These are phyloP conservation scores for Trichophaea hybrida DNA, from an alignment of 2,329 filamentous ascomycete genomes.

Conservation along the genomic window DNA sequence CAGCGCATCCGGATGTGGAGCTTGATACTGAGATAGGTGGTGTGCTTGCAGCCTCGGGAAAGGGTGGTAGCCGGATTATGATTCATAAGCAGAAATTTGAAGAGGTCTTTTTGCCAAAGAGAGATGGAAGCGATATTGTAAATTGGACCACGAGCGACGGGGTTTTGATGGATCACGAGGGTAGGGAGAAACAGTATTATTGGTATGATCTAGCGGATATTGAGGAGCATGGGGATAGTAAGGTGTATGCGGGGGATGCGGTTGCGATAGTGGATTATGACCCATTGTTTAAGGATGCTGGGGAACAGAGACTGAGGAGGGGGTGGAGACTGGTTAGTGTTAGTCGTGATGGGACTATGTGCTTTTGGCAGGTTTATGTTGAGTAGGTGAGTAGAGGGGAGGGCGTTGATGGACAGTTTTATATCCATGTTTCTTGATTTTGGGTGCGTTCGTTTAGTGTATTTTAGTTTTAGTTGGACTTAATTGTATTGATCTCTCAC, in stretches of 20 bases:
- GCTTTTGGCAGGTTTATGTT: slow-evolving; percentile 22
- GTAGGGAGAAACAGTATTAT: slow-evolving; percentile 19
- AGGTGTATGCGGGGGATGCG: slow-evolving; percentile 14
- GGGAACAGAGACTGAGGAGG: slow-evolving; percentile 18
- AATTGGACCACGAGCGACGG: slow-evolving; percentile 10
- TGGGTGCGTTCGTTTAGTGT: too few species aligned
- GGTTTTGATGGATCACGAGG: slow-evolving; percentile 22
- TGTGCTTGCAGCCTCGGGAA: slow-evolving; percentile 15
- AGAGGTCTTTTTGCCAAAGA: slow-evolving; percentile 18
- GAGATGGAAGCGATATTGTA: slow-evolving; percentile 7
- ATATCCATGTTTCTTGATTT: too few species aligned
- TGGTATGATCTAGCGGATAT: slow-evolving; percentile 23
- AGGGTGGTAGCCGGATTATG: slow-evolving; percentile 18
- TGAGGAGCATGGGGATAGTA: slow-evolving; percentile 17
- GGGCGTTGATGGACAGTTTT: too few species aligned
- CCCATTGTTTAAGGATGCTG: slow-evolving; percentile 20
- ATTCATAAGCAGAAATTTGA: slow-evolving; percentile 23
- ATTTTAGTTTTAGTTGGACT: too few species aligned
- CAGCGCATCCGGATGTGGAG: slow-evolving; percentile 11
- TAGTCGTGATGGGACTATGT: slow-evolving; percentile 16
- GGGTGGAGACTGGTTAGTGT: slow-evolving; percentile 20
- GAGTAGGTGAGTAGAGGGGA: slow-evolving; percentile 13
- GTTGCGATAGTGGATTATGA: slow-evolving; percentile 17
- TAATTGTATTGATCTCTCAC: too few species aligned
- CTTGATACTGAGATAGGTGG: slow-evolving; percentile 19